Conservation (phyloP, 108 stramenopile genomes). For the Fistulifera pelliculosa region DNA sequence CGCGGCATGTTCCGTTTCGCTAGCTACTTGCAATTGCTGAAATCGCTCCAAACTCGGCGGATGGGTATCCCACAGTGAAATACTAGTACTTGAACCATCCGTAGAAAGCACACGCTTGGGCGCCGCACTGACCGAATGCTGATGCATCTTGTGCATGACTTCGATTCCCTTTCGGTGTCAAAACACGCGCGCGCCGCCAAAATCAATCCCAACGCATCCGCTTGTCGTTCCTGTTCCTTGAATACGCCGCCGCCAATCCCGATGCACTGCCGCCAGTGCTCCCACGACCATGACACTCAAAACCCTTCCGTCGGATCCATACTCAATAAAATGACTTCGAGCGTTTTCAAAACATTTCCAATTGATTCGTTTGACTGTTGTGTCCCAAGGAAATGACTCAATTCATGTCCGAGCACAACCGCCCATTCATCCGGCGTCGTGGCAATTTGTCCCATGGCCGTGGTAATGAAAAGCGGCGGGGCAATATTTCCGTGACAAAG, state of each 20-base stretch:
- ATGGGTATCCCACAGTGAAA: slow-evolving; percentile 9
- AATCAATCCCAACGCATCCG: slow-evolving; percentile 67
- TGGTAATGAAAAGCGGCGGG: slow-evolving; percentile 80
- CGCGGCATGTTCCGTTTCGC: no score
- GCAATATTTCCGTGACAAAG: slow-evolving; percentile 80
- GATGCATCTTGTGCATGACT: slow-evolving; percentile 73
- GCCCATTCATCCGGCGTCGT: slow-evolving; percentile 75
- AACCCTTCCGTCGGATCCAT: slow-evolving; percentile 82
- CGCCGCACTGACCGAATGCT: slow-evolving; percentile 33
- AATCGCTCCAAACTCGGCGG: slow-evolving; percentile 13
- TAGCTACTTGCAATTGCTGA: slow-evolving; percentile 2
- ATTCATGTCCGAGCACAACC: slow-evolving; percentile 74
- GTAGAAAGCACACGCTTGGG: no score
- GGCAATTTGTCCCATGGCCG: slow-evolving; percentile 53
- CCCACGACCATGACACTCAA: slow-evolving; percentile 46
- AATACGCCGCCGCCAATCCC: slow-evolving; percentile 52
- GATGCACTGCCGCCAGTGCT: slow-evolving; percentile 43
- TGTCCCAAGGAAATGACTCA: slow-evolving; percentile 74
- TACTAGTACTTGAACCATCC: no score
- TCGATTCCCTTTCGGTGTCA: slow-evolving; percentile 52
- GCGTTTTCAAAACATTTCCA: slow-evolving; percentile 57
- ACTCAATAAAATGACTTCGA: slow-evolving; percentile 65
- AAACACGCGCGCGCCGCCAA: slow-evolving; percentile 77
- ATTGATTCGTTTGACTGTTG: slow-evolving; percentile 33
- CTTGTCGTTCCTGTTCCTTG: slow-evolving; percentile 62